Evolutionary conservation across 805 yeast genomes (phyloP).

Genomic region (Yarrowia porcina): DNA sequence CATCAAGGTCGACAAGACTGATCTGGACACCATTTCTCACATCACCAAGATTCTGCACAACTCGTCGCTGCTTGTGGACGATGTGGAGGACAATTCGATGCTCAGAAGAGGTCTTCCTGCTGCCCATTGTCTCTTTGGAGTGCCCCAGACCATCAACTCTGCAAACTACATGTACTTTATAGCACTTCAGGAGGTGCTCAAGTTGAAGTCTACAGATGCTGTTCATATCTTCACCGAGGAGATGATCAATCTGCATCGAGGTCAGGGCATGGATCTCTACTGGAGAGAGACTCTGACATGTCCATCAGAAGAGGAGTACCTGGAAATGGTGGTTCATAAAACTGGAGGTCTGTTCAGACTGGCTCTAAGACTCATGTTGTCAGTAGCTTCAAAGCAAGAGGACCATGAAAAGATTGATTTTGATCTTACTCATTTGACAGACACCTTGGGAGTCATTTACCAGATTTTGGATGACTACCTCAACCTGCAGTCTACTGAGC

Average conservation of each 20-base stretch:
- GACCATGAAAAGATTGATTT: constrained; percentile 20
- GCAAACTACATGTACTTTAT: constrained; percentile 79
- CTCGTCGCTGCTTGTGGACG: constrained; percentile 73
- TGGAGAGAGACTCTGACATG: constrained; percentile 71
- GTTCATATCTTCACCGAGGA: constrained; percentile 59
- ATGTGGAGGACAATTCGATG: constrained; percentile 75
- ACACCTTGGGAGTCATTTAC: constrained; percentile 74
- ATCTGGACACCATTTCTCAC: constrained; percentile 43
- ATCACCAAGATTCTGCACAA: constrained; percentile 62
- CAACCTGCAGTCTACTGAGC: constrained; percentile 55
- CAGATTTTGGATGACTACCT: constrained; percentile 84
- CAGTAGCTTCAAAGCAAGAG: constrained; percentile 30
- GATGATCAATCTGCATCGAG: constrained; percentile 75
- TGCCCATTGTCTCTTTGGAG: constrained; percentile 74
- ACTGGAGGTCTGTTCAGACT: constrained; percentile 87
- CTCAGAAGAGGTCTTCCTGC: constrained; percentile 74
- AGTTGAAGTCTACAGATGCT: constrained; percentile 38
- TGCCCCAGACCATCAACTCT: constrained; percentile 75
- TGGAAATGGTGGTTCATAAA: constrained; percentile 78
- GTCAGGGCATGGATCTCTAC: constrained; percentile 84
- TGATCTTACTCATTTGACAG: constrained; percentile 58
- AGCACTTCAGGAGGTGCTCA: constrained; percentile 53
- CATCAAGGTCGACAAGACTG: constrained; percentile 43
- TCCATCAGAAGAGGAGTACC: constrained; percentile 63
- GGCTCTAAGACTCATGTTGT: constrained; percentile 62